Percentiles rank a stretch among this genome's conserved stretches.
Conservation (phyloP, 1,284 basidiomycete genomes). For the Papiliotrema terrestris region DNA sequence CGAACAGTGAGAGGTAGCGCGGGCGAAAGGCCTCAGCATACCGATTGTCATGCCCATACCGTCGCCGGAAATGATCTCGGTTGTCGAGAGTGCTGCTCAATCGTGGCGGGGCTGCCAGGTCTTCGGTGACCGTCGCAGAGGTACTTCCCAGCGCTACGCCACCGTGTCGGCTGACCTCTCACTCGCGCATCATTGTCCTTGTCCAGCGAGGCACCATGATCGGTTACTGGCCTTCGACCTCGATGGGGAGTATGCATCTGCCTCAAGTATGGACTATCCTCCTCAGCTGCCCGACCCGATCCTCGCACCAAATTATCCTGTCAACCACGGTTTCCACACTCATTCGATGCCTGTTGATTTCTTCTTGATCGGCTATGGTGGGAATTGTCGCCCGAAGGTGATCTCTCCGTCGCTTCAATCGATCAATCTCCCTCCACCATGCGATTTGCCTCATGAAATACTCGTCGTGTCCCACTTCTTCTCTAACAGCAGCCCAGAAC, state of each 20-base stretch:
- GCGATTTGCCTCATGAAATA: background rate
- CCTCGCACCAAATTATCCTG: background rate
- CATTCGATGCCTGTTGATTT: background rate
- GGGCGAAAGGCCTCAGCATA: background rate
- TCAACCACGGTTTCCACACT: background rate
- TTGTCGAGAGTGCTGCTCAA: background rate
- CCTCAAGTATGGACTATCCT: background rate
- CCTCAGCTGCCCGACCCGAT: background rate
- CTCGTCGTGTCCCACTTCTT: background rate
- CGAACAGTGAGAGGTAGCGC: background rate
- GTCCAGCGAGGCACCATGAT: background rate
- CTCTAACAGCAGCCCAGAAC: background rate
- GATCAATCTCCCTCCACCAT: background rate
- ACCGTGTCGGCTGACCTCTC: background rate
- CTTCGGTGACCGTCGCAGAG: background rate
- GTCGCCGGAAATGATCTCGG: background rate
- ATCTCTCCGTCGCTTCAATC: background rate
- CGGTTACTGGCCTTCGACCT: background rate
- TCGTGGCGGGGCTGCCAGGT: background rate
- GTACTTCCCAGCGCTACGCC: background rate
- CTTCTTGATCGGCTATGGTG: background rate
- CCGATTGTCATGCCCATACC: background rate
- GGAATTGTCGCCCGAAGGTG: background rate
- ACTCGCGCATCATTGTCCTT: background rate
- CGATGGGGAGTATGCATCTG: background rate